Evolutionary conservation across 495 filamentous ascomycete genomes (phyloP), one percentile per base, ranked within the genome.

Genomic region (Entonaema liquescens): DNA sequence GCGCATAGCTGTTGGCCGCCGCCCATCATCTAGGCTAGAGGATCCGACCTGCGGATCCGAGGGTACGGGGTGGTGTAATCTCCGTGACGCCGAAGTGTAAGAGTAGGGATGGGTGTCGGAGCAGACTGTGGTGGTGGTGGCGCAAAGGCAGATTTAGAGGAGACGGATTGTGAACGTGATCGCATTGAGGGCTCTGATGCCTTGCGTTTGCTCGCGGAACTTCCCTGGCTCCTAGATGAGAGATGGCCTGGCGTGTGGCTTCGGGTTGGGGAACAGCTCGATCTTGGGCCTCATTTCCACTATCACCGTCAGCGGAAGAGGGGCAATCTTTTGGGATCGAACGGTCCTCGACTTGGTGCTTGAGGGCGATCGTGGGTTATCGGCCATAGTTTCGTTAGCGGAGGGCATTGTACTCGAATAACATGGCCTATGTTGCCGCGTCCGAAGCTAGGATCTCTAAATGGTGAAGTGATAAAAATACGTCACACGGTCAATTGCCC

Each of bases 231-330:
- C 76, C 82, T 85, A 40, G 81, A 79, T 4, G 84, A 77, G 54
- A 87, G 80, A 61, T 86, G 85, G 58, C 85, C 85, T 3, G 85
- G 85, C 0, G 85, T 87, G 65, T 87, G 85, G 50, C 82, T 86
- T 62, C 85, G 78, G 23, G 75, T 74, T 26, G 82, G 72, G 83
- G 70, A 60, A 55, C 59, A 25, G 53, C 59, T 61, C 62, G 59
- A 26, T 76, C 69, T 59, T 64, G 9, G 28, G 79, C 67, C 17
- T 81, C 76, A 25, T 64, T 67, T 53, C 53, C 52, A 25, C 74
- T 75, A 57, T 55, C 56, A 17, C 77, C 72, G 71, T 65, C 59
- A 65, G 60, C 49, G 62, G 65, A 36, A 63, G 64, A 38, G 3
- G 61, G 0, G 62, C 23, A 29, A 77, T 77, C 73, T 72, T 77